Percentiles rank a stretch among this genome's conserved stretches.
Conservation (phyloP, 768 basidiomycete species). For the Leccinum aurantiacum region DNA sequence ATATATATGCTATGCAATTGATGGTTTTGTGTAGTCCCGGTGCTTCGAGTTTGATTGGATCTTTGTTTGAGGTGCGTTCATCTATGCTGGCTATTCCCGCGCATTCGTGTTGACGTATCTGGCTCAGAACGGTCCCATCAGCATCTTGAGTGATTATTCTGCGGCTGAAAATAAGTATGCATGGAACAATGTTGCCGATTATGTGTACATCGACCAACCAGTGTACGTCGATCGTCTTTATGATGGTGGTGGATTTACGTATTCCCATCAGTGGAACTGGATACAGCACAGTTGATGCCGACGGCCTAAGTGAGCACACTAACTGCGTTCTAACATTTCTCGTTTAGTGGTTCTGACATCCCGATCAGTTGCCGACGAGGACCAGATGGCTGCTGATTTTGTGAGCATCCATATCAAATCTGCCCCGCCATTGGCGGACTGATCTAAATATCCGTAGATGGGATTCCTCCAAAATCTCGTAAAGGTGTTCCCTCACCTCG, state of each 20-base stretch:
- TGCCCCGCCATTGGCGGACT: neutral
- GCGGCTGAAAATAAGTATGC: constrained; percentile 49
- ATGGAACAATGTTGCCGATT: constrained; percentile 53
- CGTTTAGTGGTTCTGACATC: neutral
- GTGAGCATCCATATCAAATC: constrained; percentile 27
- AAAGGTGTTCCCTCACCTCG: constrained; percentile 66
- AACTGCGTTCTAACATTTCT: neutral
- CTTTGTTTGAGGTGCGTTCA: constrained; percentile 55
- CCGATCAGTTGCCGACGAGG: constrained; percentile 52
- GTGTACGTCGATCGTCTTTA: constrained; percentile 35
- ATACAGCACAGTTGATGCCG: constrained; percentile 57
- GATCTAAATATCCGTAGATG: constrained; percentile 42
- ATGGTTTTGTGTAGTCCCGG: constrained; percentile 50
- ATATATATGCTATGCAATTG: neutral
- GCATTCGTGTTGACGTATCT: neutral
- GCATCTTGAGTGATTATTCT: constrained; percentile 49
- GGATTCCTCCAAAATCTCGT: constrained; percentile 70
- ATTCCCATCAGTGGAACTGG: constrained; percentile 52
- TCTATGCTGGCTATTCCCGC: neutral
- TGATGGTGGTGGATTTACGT: neutral
- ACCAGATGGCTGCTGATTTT: constrained; percentile 55
- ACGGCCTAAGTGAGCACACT: constrained; percentile 49
- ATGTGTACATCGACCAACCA: constrained; percentile 73
- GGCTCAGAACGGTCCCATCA: constrained; percentile 64
- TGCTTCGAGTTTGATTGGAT: constrained; percentile 61